Evolutionary conservation across 2,329 filamentous ascomycete species (phyloP).

Genomic region (Lithohypha guttulata): DNA sequence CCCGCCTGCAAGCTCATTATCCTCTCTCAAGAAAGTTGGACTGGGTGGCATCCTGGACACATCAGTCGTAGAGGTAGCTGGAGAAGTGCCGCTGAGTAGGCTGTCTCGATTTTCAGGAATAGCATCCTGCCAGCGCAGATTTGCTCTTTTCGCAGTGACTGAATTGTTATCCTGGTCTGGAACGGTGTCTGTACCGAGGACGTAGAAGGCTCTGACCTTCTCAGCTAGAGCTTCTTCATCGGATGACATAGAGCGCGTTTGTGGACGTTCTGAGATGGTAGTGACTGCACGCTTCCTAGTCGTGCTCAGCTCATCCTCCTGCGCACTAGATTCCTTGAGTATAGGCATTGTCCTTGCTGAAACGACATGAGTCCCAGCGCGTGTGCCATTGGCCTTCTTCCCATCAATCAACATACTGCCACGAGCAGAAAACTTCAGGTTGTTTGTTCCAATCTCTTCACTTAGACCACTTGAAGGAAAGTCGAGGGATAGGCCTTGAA

Average conservation of each 20-base stretch:
- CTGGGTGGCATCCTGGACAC: conserved; percentile 12
- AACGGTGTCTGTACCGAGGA: conserved; percentile 48
- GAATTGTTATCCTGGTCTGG: conserved; percentile 28
- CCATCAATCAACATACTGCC: conserved; percentile 49
- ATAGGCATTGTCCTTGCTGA: conserved; percentile 10
- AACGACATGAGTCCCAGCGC: conserved; percentile 3
- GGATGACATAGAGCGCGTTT: conserved; percentile 46
- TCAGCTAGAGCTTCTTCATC: conserved; percentile 54
- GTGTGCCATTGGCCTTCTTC: conserved; percentile 34
- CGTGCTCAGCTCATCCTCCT: conserved; percentile 5
- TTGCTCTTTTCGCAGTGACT: conserved; percentile 29
- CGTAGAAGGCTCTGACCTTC: conserved; percentile 54
- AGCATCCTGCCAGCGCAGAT: conserved; percentile 31
- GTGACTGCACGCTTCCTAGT: conserved; percentile 24
- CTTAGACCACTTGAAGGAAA: conserved; percentile 38
- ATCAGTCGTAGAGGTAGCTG: conserved; percentile 23
- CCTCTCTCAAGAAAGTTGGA: conserved; percentile 32
- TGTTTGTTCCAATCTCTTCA: conserved; percentile 41
- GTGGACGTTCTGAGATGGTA: conserved; percentile 30
- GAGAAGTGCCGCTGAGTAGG: conserved; percentile 23
- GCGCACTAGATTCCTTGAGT: conserved; percentile 17
- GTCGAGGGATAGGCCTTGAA: conserved; percentile 42
- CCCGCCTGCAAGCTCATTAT: conserved; percentile 49
- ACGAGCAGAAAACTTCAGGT: conserved; percentile 49
- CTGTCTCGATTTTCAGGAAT: conserved; percentile 22